These are phyloP conservation scores for Isabelozyma gotoi DNA, from an alignment of 805 yeast genomes.

Conservation along the genomic window DNA sequence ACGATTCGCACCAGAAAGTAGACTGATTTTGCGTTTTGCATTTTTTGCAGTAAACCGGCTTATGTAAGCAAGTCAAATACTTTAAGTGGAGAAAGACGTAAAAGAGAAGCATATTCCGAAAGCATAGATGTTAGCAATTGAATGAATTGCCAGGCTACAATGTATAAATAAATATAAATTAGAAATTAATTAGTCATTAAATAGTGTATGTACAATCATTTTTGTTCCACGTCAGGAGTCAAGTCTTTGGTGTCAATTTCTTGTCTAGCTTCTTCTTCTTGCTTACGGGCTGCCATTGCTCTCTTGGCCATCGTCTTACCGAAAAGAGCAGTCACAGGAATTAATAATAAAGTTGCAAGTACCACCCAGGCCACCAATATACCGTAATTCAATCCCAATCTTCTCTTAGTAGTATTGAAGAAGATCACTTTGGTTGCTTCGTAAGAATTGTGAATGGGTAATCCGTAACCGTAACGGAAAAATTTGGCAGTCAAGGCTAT, in stretches of 20 bases:
- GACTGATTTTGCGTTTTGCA: background rate
- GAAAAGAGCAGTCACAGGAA: conserved; percentile 44
- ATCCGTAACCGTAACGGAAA: conserved; percentile 63
- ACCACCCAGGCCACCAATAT: conserved; percentile 62
- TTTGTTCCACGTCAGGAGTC: background rate
- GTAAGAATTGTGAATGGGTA: conserved; percentile 67
- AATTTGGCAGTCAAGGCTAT: conserved; percentile 57
- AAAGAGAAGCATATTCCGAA: too few relatives aligned
- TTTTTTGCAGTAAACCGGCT: background rate
- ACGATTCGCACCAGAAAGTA: background rate
- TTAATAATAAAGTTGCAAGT: conserved; percentile 42
- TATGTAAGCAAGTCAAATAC: background rate
- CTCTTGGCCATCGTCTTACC: conserved; percentile 31
- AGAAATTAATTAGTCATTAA: too few relatives aligned
- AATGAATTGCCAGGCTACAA: too few relatives aligned
- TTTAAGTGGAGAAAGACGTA: too few relatives aligned
- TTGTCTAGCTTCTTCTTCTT: conserved; percentile 1
- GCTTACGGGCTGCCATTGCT: conserved; percentile 18
- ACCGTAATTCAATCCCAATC: conserved; percentile 61
- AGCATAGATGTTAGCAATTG: too few relatives aligned
- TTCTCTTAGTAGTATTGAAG: conserved; percentile 54
- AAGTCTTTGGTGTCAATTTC: background rate
- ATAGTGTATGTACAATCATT: too few relatives aligned
- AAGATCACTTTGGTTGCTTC: conserved; percentile 62
- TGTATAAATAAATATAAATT: too few relatives aligned